These are phyloP conservation scores for Paramecium bursaria DNA, from an alignment of 73 alveolate genomes.

Conservation along the genomic window DNA sequence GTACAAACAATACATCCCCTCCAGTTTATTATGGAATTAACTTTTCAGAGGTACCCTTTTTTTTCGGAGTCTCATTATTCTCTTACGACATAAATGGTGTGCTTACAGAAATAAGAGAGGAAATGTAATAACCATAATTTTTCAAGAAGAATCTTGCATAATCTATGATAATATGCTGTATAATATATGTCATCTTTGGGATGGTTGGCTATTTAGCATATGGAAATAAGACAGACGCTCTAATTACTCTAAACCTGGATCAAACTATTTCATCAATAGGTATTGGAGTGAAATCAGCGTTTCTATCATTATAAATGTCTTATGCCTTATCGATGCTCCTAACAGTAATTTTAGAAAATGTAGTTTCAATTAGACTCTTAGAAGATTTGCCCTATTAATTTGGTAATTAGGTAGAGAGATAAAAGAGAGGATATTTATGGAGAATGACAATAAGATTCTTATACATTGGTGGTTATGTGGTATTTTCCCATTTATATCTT, in stretches of 20 bases:
- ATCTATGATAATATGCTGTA: conserved; percentile 34
- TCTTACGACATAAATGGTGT: conserved; percentile 57
- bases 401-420: conserved; percentile 14
- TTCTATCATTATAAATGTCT: conserved; percentile 5
- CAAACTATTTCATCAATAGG: not conserved
- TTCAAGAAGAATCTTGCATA: conserved; percentile 25
- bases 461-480: conserved; percentile 42
- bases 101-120: conserved; percentile 55
- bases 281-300: not conserved
- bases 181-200: conserved; percentile 37
- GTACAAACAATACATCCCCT: not conserved
- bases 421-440: not conserved
- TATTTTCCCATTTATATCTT: not conserved
- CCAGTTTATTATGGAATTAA: conserved; percentile 26
- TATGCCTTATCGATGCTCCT: conserved; percentile 34
- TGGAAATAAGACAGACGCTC: conserved; percentile 1
- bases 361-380: conserved; percentile 27
- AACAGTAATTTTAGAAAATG: conserved; percentile 44
- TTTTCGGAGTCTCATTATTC: conserved; percentile 43
- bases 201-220: conserved; percentile 50
- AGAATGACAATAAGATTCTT: not conserved
- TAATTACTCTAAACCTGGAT: conserved; percentile 5
- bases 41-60: conserved; percentile 18
- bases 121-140: conserved; percentile 30
- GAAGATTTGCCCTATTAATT: conserved; percentile 45